A percentile compares a stretch with the other conserved stretches of the same genome.
Evolutionary conservation across 805 yeast genomes (phyloP).

Genomic region (Pichia kluyveri): DNA sequence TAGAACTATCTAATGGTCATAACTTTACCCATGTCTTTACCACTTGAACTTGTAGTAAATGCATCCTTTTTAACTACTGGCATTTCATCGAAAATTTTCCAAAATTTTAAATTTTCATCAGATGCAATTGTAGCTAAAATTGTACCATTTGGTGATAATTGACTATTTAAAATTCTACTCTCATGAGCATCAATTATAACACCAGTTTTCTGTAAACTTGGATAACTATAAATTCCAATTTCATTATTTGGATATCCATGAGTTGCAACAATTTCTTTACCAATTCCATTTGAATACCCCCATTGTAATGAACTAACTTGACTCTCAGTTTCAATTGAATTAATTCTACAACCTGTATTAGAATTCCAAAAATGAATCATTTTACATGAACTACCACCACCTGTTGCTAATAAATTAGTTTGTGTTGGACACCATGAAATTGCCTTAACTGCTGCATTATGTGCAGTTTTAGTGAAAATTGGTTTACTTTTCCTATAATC

Average conservation of each 20-base stretch:
- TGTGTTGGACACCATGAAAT: slow-evolving; percentile 92
- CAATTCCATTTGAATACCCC: slow-evolving; percentile 72
- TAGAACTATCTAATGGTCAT: slow-evolving; percentile 46
- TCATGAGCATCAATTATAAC: slow-evolving; percentile 85
- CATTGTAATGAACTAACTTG: slow-evolving; percentile 92
- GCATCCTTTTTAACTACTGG: slow-evolving; percentile 15
- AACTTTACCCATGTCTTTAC: slow-evolving; percentile 40
- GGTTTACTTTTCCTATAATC: slow-evolving; percentile 70
- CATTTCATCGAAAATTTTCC: slow-evolving; percentile 68
- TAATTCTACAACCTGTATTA: slow-evolving; percentile 76
- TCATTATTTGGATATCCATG: slow-evolving; percentile 90
- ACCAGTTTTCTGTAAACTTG: slow-evolving; percentile 78
- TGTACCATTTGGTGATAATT: slow-evolving; percentile 82
- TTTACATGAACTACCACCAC: slow-evolving; percentile 91
- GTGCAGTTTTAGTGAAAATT: slow-evolving; percentile 65
- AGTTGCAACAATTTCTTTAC: slow-evolving; percentile 80
- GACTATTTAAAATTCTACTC: slow-evolving; percentile 72
- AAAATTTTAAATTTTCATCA: slow-evolving; percentile 92
- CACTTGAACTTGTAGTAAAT: slow-evolving; percentile 25
- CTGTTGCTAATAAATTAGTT: slow-evolving; percentile 77
- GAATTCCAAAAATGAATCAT: slow-evolving; percentile 94
- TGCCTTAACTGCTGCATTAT: slow-evolving; percentile 93
- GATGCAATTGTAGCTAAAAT: slow-evolving; percentile 93
- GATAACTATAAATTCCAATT: slow-evolving; percentile 76
- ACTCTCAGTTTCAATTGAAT: slow-evolving; percentile 83